A percentile compares a stretch with the other conserved stretches of the same genome.
Conservation (phyloP, 768 basidiomycete species). For the Lactarius sanguifluus region DNA sequence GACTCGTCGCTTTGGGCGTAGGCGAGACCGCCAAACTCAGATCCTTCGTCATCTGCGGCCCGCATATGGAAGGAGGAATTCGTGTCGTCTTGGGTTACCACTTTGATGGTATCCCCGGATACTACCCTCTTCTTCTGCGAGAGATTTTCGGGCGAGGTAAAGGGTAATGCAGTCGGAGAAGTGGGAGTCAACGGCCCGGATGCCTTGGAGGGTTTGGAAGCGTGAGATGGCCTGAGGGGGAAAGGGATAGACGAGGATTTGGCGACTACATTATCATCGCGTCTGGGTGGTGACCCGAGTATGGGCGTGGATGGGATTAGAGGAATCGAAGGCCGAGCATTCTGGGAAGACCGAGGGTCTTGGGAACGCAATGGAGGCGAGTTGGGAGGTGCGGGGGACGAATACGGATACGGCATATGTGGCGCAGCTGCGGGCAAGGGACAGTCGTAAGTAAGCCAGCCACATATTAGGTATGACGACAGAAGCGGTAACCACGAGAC, state of each 20-base stretch:
- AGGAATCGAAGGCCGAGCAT: constrained; percentile 28
- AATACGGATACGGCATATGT: constrained; percentile 21
- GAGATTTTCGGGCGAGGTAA: constrained; percentile 61
- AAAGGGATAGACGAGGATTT: constrained; percentile 31
- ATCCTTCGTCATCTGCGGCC: constrained; percentile 28
- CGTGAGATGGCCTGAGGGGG: constrained; percentile 28
- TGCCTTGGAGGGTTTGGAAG: constrained; percentile 29
- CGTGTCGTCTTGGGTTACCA: constrained; percentile 20
- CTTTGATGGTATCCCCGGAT: constrained; percentile 18
- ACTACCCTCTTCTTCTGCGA: constrained; percentile 36
- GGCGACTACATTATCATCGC: background rate
- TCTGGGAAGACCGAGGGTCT: background rate
- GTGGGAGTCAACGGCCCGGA: constrained; percentile 33
- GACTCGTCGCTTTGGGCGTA: constrained; percentile 36
- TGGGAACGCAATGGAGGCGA: constrained; percentile 11
- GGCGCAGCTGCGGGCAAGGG: constrained; percentile 14
- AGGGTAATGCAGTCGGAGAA: constrained; percentile 28
- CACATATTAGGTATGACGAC: constrained; percentile 17
- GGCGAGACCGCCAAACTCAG: constrained; percentile 39
- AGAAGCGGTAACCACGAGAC: background rate
- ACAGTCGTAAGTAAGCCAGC: background rate
- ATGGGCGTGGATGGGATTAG: constrained; percentile 23
- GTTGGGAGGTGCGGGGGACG: background rate
- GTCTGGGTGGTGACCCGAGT: background rate
- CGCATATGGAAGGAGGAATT: constrained; percentile 8